Conservation (phyloP, 2,329 filamentous ascomycete genomes). For the Verticillium dahliae region DNA sequence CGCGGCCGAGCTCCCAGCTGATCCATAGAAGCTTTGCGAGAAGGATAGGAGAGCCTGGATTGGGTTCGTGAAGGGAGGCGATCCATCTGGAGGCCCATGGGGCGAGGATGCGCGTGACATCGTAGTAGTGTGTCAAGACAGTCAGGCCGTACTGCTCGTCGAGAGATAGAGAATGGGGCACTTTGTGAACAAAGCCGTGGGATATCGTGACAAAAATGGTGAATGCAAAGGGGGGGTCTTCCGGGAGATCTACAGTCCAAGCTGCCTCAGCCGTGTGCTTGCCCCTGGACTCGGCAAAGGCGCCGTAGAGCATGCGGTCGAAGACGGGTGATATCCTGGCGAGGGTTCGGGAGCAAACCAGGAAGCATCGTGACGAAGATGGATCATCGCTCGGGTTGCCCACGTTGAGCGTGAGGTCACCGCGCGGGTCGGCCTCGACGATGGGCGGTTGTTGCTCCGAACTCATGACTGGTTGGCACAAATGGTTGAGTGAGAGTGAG, state of each 20-base stretch:
- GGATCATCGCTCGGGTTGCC: neutral
- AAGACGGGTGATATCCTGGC: slow-evolving; percentile 19
- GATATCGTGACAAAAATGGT: slow-evolving; percentile 21
- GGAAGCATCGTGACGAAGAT: slow-evolving; percentile 7
- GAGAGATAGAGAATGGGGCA: slow-evolving; percentile 15
- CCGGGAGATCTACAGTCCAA: slow-evolving; percentile 21
- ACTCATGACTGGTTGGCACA: neutral
- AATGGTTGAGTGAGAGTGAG: neutral
- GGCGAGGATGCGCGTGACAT: slow-evolving; percentile 15
- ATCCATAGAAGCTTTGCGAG: slow-evolving; percentile 21
- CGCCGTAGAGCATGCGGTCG: slow-evolving; percentile 19
- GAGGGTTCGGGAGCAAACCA: slow-evolving; percentile 19
- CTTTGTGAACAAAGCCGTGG: slow-evolving; percentile 19
- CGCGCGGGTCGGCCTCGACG: slow-evolving; percentile 8
- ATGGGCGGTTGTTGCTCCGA: neutral
- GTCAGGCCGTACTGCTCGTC: slow-evolving; percentile 19
- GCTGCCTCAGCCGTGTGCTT: slow-evolving; percentile 4
- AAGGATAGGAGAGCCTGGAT: slow-evolving; percentile 5
- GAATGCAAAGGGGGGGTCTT: slow-evolving; percentile 21
- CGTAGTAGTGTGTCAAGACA: slow-evolving; percentile 22
- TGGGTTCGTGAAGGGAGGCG: slow-evolving; percentile 8
- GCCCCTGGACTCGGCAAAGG: slow-evolving; percentile 15
- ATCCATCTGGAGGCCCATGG: slow-evolving; percentile 19
- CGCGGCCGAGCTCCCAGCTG: slow-evolving; percentile 22
- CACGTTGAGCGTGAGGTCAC: slow-evolving; percentile 8